These are phyloP conservation scores for Heteromeles arbutifolia DNA, from an alignment of 306 rosid species.

Conservation along the genomic window DNA sequence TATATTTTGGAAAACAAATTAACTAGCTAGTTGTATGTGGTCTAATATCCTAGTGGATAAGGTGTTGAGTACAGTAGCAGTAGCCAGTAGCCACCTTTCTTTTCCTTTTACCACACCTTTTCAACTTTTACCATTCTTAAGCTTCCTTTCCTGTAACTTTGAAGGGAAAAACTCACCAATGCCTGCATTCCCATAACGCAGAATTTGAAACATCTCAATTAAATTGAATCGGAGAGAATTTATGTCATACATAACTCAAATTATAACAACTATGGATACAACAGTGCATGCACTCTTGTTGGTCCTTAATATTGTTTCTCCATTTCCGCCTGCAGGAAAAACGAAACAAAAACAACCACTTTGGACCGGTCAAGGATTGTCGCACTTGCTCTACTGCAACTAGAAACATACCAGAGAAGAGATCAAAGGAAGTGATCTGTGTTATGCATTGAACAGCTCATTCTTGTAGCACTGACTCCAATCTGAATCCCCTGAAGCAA, in stretches of 20 bases:
- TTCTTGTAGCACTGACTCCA: slow-evolving; percentile 56
- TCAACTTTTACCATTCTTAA: background rate
- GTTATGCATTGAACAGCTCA: slow-evolving; percentile 39
- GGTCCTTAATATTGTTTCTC: background rate
- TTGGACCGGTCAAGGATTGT: background rate
- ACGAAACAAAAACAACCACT: slow-evolving; percentile 5
- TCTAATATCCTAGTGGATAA: too few species aligned
- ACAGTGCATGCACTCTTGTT: background rate
- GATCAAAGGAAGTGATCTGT: background rate
- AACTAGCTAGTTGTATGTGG: too few species aligned
- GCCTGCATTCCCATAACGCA: background rate
- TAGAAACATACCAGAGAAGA: slow-evolving; percentile 12
- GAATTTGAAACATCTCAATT: too few species aligned
- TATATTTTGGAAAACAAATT: too few species aligned
- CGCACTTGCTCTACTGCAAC: slow-evolving; percentile 1
- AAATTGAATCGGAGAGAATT: background rate
- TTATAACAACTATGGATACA: background rate
- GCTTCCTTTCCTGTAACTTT: background rate
- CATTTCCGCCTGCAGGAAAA: background rate
- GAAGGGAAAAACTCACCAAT: background rate
- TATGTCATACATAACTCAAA: background rate
- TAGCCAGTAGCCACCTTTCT: background rate
- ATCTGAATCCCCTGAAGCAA: slow-evolving; percentile 66
- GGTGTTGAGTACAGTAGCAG: too few species aligned
- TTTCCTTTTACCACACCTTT: background rate